A percentile compares a stretch with the other conserved stretches of the same genome.
Conservation (phyloP, 2,329 filamentous ascomycete genomes). For the Xylaria sp. region DNA sequence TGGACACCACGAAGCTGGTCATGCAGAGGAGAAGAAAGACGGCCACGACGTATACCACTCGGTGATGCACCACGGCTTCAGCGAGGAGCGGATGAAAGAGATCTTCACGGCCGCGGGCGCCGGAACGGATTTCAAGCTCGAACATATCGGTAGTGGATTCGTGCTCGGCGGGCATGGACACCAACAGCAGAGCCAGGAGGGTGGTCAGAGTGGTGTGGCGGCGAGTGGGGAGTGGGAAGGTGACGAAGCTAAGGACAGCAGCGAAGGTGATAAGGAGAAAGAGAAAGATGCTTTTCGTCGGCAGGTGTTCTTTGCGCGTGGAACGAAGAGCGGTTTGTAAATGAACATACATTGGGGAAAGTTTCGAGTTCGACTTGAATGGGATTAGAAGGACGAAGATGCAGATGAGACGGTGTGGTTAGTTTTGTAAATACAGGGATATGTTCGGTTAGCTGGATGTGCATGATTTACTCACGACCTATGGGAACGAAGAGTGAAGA, state of each 20-base stretch:
- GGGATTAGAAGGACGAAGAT: neutral
- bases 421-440: no score
- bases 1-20: neutral
- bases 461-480: no score
- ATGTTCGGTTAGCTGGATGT: no score
- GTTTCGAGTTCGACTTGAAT: neutral
- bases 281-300: constrained; percentile 53
- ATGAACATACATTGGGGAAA: neutral
- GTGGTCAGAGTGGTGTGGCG: neutral
- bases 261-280: constrained; percentile 11
- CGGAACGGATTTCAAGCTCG: constrained; percentile 66
- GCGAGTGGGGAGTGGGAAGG: constrained; percentile 6
- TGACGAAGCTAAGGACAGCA: neutral
- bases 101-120: constrained; percentile 74
- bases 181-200: neutral
- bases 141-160: constrained; percentile 62
- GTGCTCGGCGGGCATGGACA: constrained; percentile 17
- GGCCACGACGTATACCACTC: constrained; percentile 54
- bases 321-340: constrained; percentile 41
- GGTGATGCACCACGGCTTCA: constrained; percentile 75
- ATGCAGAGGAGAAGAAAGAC: constrained; percentile 50
- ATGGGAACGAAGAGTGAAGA: neutral
- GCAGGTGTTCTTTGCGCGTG: constrained; percentile 63
- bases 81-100: constrained; percentile 64
- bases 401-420: neutral